These are phyloP conservation scores for Edaphochlamys debaryana DNA, from an alignment of 139 green algal species.

Conservation along the genomic window DNA sequence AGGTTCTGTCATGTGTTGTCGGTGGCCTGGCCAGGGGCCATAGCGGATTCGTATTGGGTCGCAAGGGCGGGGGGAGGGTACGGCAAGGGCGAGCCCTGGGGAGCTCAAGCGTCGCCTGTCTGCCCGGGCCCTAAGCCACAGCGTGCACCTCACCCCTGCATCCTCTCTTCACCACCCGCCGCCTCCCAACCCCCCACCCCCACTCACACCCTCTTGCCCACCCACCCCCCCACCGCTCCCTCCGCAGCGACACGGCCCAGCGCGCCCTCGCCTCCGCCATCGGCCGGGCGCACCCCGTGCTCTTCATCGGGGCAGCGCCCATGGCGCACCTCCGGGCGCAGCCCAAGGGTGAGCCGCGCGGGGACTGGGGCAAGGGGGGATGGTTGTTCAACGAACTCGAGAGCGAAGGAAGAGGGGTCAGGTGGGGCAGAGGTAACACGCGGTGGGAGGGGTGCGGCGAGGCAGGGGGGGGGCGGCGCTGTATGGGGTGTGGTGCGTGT, in stretches of 20 bases:
- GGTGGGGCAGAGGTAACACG: background rate
- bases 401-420: background rate
- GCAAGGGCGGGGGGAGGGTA: too few species aligned
- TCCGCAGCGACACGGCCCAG: conserved; percentile 42
- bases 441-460: too few species aligned
- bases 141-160: too few species aligned
- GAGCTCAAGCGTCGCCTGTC: background rate
- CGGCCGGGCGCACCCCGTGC: conserved; percentile 42
- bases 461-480: too few species aligned
- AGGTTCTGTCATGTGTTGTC: too few species aligned
- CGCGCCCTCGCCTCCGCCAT: conserved; percentile 36
- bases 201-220: background rate
- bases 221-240: too few species aligned
- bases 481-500: too few species aligned
- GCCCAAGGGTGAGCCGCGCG: background rate
- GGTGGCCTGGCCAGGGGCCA: too few species aligned
- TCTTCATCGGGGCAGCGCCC: conserved; percentile 51
- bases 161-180: background rate
- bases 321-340: conserved; percentile 46
- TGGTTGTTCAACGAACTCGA: too few species aligned
- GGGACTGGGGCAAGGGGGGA: background rate
- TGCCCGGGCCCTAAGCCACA: background rate
- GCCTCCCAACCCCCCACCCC: background rate
- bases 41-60: too few species aligned
- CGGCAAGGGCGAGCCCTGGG: background rate